phyloP scores from a whole-genome alignment of 225 moss, liverwort and hornwort genomes.

The Physcomitrium patens region DNA sequence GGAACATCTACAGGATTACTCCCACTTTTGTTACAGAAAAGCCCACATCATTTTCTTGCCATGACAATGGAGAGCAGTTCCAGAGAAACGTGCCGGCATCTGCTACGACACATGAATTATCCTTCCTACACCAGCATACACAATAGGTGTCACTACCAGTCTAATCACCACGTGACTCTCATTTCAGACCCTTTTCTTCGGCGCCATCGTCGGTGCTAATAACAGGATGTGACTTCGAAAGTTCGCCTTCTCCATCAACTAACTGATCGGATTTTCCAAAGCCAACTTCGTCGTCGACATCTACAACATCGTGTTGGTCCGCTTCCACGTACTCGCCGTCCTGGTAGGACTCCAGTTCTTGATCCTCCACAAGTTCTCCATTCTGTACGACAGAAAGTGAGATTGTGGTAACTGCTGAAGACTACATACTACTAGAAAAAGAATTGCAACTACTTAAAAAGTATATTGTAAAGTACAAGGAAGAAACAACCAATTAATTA shows the following conservation, averaged over 20 bases:
- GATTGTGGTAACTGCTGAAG: background rate
- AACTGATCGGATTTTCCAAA: constrained; percentile 58
- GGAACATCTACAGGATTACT: constrained; percentile 31
- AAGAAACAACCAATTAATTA: background rate
- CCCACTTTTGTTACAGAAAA: constrained; percentile 25
- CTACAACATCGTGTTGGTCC: constrained; percentile 45
- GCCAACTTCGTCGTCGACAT: constrained; percentile 46
- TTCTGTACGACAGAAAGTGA: constrained; percentile 43
- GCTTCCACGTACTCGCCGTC: constrained; percentile 69
- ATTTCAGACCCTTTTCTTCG: constrained; percentile 70
- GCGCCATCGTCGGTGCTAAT: constrained; percentile 56
- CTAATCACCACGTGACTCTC: constrained; percentile 48
- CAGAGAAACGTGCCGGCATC: constrained; percentile 1
- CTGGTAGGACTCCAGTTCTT: constrained; percentile 45
- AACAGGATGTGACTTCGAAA: constrained; percentile 55
- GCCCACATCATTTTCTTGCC: constrained; percentile 20
- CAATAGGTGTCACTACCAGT: constrained; percentile 10
- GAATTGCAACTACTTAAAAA: background rate
- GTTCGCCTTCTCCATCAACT: constrained; percentile 72
- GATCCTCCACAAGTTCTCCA: constrained; percentile 44
- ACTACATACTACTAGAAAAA: background rate
- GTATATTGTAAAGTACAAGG: background rate
- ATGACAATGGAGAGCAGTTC: constrained; percentile 17
- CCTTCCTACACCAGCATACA: constrained; percentile 23
- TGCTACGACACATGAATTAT: constrained; percentile 13